These are phyloP conservation scores for Leccinum angustisporum DNA, from an alignment of 1,284 basidiomycete genomes.

Conservation along the genomic window DNA sequence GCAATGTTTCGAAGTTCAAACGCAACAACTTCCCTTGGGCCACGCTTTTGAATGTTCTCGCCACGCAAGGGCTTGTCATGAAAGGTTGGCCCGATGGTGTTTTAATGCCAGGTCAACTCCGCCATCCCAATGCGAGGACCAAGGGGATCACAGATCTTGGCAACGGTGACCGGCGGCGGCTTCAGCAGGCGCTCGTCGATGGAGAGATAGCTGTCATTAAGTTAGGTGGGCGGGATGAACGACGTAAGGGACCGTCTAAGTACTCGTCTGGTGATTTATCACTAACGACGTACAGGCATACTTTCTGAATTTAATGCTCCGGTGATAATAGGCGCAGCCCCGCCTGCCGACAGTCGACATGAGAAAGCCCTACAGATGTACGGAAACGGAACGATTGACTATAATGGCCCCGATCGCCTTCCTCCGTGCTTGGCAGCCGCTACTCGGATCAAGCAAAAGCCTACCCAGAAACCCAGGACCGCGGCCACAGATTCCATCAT, in stretches of 20 bases:
- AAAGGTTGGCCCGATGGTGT: slow-evolving; percentile 1
- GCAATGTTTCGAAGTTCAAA: not conserved
- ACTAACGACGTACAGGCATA: not conserved
- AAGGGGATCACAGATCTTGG: slow-evolving; percentile 9
- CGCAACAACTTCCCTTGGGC: not conserved
- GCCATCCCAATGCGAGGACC: not conserved
- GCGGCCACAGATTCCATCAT: not conserved
- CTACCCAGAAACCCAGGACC: not conserved
- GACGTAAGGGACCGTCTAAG: not conserved
- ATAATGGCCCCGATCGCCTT: not conserved
- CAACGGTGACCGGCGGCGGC: not conserved
- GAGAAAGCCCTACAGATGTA: slow-evolving; percentile 8
- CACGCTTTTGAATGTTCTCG: slow-evolving; percentile 1
- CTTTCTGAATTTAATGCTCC: not conserved
- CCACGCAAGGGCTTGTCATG: slow-evolving; percentile 4
- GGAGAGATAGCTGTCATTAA: not conserved
- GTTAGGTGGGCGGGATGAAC: not conserved
- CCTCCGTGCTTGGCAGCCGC: not conserved
- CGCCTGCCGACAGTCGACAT: not conserved
- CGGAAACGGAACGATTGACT: not conserved
- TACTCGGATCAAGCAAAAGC: slow-evolving; percentile 2
- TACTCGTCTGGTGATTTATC: not conserved
- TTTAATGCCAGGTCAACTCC: slow-evolving; percentile 4
- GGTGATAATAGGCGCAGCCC: slow-evolving; percentile 2
- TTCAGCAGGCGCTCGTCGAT: not conserved